These are phyloP conservation scores for Obba rivulosa DNA, from an alignment of 768 basidiomycete genomes.

Conservation along the genomic window DNA sequence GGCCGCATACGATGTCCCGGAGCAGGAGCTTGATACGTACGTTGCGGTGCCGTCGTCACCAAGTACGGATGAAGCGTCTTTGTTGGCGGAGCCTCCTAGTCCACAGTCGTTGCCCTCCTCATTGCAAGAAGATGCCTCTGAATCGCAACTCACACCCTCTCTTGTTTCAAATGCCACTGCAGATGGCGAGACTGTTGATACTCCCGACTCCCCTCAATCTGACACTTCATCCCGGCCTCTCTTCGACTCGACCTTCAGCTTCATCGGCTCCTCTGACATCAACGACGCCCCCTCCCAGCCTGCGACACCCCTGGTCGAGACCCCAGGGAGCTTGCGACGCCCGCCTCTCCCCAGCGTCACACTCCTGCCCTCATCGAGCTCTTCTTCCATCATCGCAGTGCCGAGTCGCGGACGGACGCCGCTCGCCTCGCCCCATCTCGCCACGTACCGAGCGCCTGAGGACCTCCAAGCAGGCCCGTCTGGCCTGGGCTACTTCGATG, in stretches of 20 bases:
- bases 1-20: no score
- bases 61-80: no score
- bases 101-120: no score
- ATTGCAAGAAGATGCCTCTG: no score
- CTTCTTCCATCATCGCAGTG: slow-evolving; percentile 1
- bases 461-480: slow-evolving; percentile 25
- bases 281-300: no score
- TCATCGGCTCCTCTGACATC: neutral
- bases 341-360: slow-evolving; percentile 16
- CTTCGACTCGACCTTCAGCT: slow-evolving; percentile 1
- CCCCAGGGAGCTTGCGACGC: slow-evolving; percentile 9
- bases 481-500: slow-evolving; percentile 13
- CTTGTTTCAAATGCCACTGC: no score
- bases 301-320: neutral
- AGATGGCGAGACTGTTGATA: no score
- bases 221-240: neutral
- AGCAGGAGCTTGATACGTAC: no score
- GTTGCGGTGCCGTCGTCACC: no score
- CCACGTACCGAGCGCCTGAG: slow-evolving; percentile 35
- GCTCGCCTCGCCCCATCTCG: slow-evolving; percentile 28
- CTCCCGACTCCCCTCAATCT: neutral
- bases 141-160: no score
- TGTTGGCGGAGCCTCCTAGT: no score
- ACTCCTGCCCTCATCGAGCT: slow-evolving; percentile 4
- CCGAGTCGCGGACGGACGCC: slow-evolving; percentile 20